These are phyloP conservation scores for Nicotiana benthamiana DNA, from an alignment of 257 asterid genomes.

Conservation along the genomic window DNA sequence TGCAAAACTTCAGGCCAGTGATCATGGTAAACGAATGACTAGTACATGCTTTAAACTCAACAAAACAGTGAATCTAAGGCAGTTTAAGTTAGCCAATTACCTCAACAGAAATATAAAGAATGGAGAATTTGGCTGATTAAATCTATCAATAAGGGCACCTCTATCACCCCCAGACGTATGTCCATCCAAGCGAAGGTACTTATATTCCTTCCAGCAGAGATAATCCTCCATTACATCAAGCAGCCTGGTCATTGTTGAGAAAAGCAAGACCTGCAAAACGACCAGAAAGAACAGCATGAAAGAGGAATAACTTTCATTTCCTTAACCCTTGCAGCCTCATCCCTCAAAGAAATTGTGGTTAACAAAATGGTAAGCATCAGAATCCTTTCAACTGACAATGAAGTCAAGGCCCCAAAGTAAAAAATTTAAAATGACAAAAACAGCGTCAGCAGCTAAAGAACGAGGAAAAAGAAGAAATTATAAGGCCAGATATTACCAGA, in stretches of 20 bases:
- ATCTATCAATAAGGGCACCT: conserved; percentile 80
- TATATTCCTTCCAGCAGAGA: conserved; percentile 92
- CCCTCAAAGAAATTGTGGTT: neutral
- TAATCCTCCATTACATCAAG: conserved; percentile 99
- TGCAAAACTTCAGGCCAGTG: neutral
- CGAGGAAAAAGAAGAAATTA: neutral
- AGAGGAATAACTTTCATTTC: neutral
- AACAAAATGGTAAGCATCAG: neutral
- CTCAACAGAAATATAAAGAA: conserved; percentile 93
- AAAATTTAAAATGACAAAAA: neutral
- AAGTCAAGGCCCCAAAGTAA: neutral
- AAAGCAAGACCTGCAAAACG: conserved; percentile 75
- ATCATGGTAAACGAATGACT: neutral
- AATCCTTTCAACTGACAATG: neutral
- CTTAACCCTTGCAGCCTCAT: neutral
- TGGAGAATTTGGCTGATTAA: conserved; percentile 84
- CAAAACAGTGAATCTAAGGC: neutral
- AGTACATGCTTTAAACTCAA: neutral
- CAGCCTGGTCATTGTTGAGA: conserved; percentile 97
- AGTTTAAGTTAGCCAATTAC: conserved; percentile 33
- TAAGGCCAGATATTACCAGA: neutral
- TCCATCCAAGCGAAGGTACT: conserved; percentile 91
- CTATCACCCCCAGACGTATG: conserved; percentile 99
- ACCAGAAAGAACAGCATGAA: neutral
- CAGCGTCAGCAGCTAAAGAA: neutral